Conservation (phyloP, 2,329 filamentous ascomycete species). For the Paecilomyces dactylethromorphus region DNA sequence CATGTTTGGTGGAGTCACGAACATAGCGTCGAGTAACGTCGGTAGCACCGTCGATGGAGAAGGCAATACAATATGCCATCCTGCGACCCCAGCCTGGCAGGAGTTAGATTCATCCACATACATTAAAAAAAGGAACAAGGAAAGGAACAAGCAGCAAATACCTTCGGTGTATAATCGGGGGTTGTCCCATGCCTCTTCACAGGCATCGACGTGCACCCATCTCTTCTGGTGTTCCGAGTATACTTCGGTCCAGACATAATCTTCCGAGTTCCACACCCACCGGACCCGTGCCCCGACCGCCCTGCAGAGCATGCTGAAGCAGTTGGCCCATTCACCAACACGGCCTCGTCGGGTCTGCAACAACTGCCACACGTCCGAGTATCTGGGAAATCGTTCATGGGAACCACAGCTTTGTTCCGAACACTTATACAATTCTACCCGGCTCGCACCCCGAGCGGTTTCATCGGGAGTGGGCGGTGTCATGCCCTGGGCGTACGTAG, state of each 20-base stretch:
- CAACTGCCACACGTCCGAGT: constrained; percentile 89
- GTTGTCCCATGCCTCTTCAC: constrained; percentile 93
- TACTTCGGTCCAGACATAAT: constrained; percentile 96
- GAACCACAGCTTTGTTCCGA: constrained; percentile 66
- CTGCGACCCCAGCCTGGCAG: constrained; percentile 78
- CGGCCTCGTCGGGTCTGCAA: constrained; percentile 80
- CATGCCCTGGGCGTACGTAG: constrained; percentile 76
- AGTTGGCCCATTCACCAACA: constrained; percentile 95
- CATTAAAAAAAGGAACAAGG: too few species aligned
- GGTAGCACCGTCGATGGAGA: constrained; percentile 76
- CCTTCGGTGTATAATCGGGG: constrained; percentile 85
- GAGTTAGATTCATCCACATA: constrained; percentile 4
- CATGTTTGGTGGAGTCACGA: constrained; percentile 47
- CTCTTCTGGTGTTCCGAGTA: constrained; percentile 71
- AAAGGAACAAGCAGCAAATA: constrained; percentile 23
- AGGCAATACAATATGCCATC: constrained; percentile 94
- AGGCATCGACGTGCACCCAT: constrained; percentile 96
- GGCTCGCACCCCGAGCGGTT: constrained; percentile 74
- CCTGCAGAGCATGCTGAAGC: constrained; percentile 96
- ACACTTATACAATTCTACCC: constrained; percentile 88
- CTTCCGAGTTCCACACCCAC: constrained; percentile 98
- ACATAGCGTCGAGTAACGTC: constrained; percentile 64
- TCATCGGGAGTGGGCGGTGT: constrained; percentile 83
- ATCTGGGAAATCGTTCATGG: constrained; percentile 86
- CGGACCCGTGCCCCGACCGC: constrained; percentile 84